Percentiles rank a stretch among this genome's conserved stretches.
phyloP scores from a whole-genome alignment of 1,139 yeast genomes.

The Yamadazyma oceani region DNA sequence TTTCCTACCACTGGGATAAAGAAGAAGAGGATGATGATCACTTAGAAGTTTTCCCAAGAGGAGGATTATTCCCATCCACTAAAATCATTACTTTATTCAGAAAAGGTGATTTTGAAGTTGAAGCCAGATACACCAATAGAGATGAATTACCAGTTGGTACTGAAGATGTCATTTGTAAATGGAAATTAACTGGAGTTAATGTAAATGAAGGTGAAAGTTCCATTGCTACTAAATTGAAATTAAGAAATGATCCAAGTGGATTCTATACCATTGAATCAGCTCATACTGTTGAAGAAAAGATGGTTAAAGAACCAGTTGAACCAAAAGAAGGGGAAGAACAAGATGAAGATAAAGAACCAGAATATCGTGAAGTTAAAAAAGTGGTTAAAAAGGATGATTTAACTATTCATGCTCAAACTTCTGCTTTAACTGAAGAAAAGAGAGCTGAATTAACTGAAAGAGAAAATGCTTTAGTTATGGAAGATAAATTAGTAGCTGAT shows the following conservation, averaged over 20 bases:
- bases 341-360: slow-evolving; percentile 60
- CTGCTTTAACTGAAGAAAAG: slow-evolving; percentile 59
- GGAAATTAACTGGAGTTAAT: slow-evolving; percentile 85
- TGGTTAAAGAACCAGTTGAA: slow-evolving; percentile 80
- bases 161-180: slow-evolving; percentile 68
- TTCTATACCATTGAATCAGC: slow-evolving; percentile 93
- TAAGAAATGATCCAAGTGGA: slow-evolving; percentile 97
- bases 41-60: slow-evolving; percentile 95
- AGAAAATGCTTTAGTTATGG: slow-evolving; percentile 81
- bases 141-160: slow-evolving; percentile 72
- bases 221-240: slow-evolving; percentile 86
- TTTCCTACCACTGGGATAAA: slow-evolving; percentile 93
- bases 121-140: slow-evolving; percentile 82
- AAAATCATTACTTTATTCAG: slow-evolving; percentile 94
- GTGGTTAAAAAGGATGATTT: slow-evolving; percentile 89
- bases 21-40: slow-evolving; percentile 90
- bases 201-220: slow-evolving; percentile 74
- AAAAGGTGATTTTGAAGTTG: slow-evolving; percentile 82
- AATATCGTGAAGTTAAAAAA: slow-evolving; percentile 89
- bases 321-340: slow-evolving; percentile 49
- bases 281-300: slow-evolving; percentile 88
- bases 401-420: slow-evolving; percentile 53
- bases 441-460: slow-evolving; percentile 69
- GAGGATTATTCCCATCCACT: slow-evolving; percentile 91
- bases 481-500: slow-evolving; percentile 96